These are phyloP conservation scores for Aspergillus ibericus DNA, from an alignment of 2,329 filamentous ascomycete species.

Conservation along the genomic window DNA sequence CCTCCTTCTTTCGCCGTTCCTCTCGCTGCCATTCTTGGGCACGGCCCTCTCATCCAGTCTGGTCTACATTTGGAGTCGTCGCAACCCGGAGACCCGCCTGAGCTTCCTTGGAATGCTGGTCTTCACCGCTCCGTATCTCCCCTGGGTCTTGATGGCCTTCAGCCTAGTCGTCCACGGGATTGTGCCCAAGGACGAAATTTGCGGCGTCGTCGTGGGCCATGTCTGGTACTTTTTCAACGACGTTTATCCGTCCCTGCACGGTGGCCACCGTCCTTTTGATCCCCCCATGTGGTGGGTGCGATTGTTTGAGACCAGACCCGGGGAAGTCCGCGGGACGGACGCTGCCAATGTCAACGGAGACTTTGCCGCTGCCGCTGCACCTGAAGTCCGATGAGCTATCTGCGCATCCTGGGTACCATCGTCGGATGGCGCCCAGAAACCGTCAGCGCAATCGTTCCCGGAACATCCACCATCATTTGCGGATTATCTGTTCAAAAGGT, in stretches of 20 bases:
- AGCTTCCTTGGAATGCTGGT: constrained; percentile 86
- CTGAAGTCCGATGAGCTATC: constrained; percentile 32
- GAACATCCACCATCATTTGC: not conserved
- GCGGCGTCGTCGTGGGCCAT: constrained; percentile 91
- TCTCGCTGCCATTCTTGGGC: constrained; percentile 92
- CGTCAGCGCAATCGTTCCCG: not conserved
- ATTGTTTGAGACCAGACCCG: constrained; percentile 61
- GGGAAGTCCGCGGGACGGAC: constrained; percentile 22
- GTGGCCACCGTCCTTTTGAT: constrained; percentile 80
- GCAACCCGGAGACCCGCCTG: constrained; percentile 87
- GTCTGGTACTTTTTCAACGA: constrained; percentile 98
- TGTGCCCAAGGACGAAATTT: constrained; percentile 92
- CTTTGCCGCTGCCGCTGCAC: constrained; percentile 35
- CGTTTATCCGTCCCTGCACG: constrained; percentile 89
- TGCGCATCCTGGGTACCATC: not conserved
- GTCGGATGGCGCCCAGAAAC: not conserved
- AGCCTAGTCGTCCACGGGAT: constrained; percentile 86
- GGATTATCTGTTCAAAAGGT: not conserved
- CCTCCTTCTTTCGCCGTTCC: constrained; percentile 77
- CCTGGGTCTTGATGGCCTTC: constrained; percentile 93
- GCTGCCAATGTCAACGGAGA: constrained; percentile 32
- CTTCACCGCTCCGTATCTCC: constrained; percentile 90
- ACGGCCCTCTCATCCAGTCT: constrained; percentile 87
- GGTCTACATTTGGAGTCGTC: constrained; percentile 96
- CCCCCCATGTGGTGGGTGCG: constrained; percentile 88